These are phyloP conservation scores for Salicornia ramosissima DNA, from an alignment of 148 eudicot species.

Conservation along the genomic window DNA sequence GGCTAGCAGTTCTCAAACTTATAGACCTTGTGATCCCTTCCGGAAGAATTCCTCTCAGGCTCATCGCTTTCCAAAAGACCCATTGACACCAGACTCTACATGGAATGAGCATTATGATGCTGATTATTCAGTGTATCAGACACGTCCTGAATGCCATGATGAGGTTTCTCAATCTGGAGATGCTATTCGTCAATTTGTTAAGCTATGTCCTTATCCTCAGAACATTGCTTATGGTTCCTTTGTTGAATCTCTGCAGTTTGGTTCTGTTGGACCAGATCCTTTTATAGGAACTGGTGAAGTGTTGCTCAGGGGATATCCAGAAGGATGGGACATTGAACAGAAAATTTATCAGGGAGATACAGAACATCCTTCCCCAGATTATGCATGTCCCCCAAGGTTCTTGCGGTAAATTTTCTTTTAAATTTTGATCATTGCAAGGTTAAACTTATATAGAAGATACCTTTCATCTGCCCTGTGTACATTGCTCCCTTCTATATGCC, in stretches of 20 bases:
- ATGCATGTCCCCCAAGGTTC: conserved; percentile 32
- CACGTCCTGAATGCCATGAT: conserved; percentile 18
- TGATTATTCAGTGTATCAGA: conserved; percentile 20
- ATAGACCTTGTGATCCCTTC: conserved; percentile 29
- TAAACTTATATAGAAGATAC: neutral
- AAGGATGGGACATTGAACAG: conserved; percentile 16
- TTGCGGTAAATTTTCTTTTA: conserved; percentile 14
- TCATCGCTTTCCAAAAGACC: conserved; percentile 25
- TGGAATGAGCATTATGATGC: conserved; percentile 16
- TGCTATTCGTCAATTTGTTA: conserved; percentile 28
- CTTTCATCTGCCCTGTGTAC: conserved; percentile 7
- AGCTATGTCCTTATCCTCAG: conserved; percentile 42
- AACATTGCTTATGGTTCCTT: conserved; percentile 30
- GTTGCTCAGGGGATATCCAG: conserved; percentile 9
- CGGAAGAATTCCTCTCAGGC: conserved; percentile 21
- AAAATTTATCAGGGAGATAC: conserved; percentile 25
- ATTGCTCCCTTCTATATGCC: too few species aligned
- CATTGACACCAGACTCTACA: conserved; percentile 17
- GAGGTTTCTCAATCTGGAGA: conserved; percentile 22
- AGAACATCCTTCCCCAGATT: conserved; percentile 38
- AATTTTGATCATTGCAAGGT: neutral
- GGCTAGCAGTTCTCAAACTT: conserved; percentile 27
- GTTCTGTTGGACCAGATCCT: conserved; percentile 37
- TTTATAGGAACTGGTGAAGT: conserved; percentile 23
- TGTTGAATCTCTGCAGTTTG: conserved; percentile 36